These are phyloP conservation scores for Coniferiporia sulphurascens DNA, from an alignment of 1,284 basidiomycete species.

Conservation along the genomic window DNA sequence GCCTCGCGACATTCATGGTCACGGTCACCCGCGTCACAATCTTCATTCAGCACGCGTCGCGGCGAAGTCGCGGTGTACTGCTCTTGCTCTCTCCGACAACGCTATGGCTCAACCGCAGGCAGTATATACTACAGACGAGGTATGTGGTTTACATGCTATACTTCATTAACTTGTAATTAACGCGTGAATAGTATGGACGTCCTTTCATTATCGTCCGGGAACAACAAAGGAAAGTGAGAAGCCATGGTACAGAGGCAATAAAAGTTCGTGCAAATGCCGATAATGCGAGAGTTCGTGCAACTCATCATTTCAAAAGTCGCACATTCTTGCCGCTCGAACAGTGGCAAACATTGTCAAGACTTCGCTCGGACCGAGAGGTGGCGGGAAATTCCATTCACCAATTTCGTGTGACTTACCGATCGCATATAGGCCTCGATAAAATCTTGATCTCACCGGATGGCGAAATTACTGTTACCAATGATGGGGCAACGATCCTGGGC, in stretches of 20 bases:
- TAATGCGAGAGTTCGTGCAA: constrained; percentile 1
- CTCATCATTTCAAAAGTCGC: constrained; percentile 52
- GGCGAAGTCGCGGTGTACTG: neutral
- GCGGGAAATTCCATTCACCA: constrained; percentile 17
- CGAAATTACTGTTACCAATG: constrained; percentile 98
- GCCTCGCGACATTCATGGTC: neutral
- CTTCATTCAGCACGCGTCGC: neutral
- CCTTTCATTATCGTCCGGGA: constrained; percentile 98
- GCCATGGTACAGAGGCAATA: constrained; percentile 94
- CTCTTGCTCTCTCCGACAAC: neutral
- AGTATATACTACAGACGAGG: constrained; percentile 90
- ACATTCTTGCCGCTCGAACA: constrained; percentile 90
- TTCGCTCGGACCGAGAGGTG: constrained; percentile 90
- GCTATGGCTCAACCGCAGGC: constrained; percentile 40
- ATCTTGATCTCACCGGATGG: constrained; percentile 98
- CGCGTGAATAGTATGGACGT: constrained; percentile 74
- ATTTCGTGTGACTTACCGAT: constrained; percentile 1
- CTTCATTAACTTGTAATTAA: neutral
- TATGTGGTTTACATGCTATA: constrained; percentile 29
- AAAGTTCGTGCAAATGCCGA: constrained; percentile 53
- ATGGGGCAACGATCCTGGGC: constrained; percentile 92
- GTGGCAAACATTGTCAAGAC: constrained; percentile 95
- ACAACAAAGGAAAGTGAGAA: constrained; percentile 91
- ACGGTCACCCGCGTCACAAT: neutral
- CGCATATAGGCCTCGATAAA: constrained; percentile 84